Evolutionary conservation across 352 stramenopile species (phyloP).

Genomic region (Phytophthora megakarya): DNA sequence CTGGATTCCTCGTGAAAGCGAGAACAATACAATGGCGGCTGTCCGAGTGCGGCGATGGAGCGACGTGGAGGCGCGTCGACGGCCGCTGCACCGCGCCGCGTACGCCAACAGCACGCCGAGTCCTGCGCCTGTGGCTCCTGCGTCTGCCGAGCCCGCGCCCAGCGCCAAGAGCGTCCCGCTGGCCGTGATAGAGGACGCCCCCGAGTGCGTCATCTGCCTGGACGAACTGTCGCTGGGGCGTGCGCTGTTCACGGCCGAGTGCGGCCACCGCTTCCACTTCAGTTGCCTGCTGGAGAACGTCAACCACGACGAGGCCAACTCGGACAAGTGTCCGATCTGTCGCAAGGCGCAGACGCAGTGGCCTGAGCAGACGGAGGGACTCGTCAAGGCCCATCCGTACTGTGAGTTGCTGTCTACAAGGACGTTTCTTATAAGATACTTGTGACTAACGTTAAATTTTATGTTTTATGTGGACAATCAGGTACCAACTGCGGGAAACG

Average conservation of each 20-base stretch:
- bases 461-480: constrained; percentile 12
- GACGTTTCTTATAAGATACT: not conserved
- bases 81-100: constrained; percentile 34
- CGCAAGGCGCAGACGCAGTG: constrained; percentile 83
- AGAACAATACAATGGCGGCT: constrained; percentile 21
- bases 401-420: constrained; percentile 43
- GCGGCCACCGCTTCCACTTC: constrained; percentile 87
- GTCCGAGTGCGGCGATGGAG: constrained; percentile 73
- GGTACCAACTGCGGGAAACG: constrained; percentile 79
- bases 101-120: constrained; percentile 41
- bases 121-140: constrained; percentile 28
- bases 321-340: constrained; percentile 90
- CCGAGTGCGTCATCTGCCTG: constrained; percentile 87
- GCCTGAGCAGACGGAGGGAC: constrained; percentile 83
- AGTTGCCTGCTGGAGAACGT: constrained; percentile 88
- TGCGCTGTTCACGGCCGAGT: constrained; percentile 86
- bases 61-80: constrained; percentile 58
- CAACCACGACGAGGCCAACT: constrained; percentile 89
- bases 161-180: constrained; percentile 38
- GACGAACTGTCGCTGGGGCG: constrained; percentile 70
- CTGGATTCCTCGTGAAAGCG: not conserved
- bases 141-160: constrained; percentile 13
- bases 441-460: not conserved
- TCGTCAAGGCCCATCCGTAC: constrained; percentile 86
- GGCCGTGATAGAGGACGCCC: constrained; percentile 51